Conservation (phyloP, 2,329 filamentous ascomycete genomes). For the Penicillium glabrum region DNA sequence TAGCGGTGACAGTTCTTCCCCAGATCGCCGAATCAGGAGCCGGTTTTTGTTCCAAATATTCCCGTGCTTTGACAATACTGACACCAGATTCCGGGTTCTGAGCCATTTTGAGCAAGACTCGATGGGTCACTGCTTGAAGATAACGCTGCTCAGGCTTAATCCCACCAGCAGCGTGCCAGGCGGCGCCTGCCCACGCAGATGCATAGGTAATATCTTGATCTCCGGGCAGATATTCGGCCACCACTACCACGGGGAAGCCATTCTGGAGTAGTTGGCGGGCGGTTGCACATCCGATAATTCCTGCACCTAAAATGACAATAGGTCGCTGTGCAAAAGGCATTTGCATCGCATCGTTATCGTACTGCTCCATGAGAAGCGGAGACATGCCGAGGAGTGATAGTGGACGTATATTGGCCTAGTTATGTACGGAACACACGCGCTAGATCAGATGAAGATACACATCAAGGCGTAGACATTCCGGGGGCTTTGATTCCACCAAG, state of each 20-base stretch:
- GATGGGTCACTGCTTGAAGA: constrained; percentile 36
- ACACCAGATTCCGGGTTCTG: constrained; percentile 36
- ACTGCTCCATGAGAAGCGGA: constrained; percentile 16
- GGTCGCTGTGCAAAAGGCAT: constrained; percentile 35
- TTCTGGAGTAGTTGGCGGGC: constrained; percentile 36
- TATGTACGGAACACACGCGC: too few relatives aligned
- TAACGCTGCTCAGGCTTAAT: constrained; percentile 36
- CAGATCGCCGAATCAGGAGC: constrained; percentile 34
- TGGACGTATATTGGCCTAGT: too few relatives aligned
- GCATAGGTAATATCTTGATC: constrained; percentile 39
- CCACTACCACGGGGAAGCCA: constrained; percentile 36
- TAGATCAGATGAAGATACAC: too few relatives aligned
- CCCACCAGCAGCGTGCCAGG: constrained; percentile 40
- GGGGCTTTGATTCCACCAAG: too few relatives aligned
- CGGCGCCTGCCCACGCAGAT: constrained; percentile 41
- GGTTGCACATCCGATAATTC: constrained; percentile 41
- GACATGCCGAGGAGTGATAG: background rate
- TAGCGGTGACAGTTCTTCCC: constrained; percentile 36
- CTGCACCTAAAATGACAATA: constrained; percentile 39
- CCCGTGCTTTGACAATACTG: constrained; percentile 33
- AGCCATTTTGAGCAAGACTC: constrained; percentile 36
- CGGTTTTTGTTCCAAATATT: constrained; percentile 37
- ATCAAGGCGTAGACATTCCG: too few relatives aligned
- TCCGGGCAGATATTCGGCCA: constrained; percentile 39
- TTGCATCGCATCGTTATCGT: constrained; percentile 20